A percentile compares a stretch with the other conserved stretches of the same genome.
These are phyloP conservation scores for Leishmania major DNA, from an alignment of 208 protist species.

Conservation along the genomic window DNA sequence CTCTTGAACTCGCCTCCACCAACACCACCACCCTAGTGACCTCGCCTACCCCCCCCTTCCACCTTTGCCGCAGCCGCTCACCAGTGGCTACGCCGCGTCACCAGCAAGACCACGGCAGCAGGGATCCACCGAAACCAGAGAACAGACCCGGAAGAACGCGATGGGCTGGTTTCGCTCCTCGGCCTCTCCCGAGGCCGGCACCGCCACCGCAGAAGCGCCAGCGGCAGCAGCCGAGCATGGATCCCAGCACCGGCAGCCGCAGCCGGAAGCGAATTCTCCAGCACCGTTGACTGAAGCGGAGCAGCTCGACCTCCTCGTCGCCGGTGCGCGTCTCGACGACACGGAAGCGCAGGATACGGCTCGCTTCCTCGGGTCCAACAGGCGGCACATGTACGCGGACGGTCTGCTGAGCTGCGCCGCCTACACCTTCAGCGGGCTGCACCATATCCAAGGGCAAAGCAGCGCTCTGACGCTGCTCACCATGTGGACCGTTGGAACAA, in stretches of 20 bases:
- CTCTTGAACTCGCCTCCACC: not conserved
- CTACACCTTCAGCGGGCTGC: slow-evolving; percentile 71
- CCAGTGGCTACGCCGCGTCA: no score
- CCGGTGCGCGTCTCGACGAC: slow-evolving; percentile 42
- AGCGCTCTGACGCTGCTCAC: slow-evolving; percentile 68
- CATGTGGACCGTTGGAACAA: slow-evolving; percentile 78
- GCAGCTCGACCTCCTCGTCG: slow-evolving; percentile 56
- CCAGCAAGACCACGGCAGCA: not conserved
- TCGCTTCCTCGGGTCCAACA: slow-evolving; percentile 54
- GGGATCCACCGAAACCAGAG: not conserved
- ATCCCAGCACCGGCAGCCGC: slow-evolving; percentile 7
- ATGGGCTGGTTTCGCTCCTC: slow-evolving; percentile 20
- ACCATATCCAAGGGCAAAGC: slow-evolving; percentile 77
- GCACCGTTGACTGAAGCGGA: slow-evolving; percentile 24
- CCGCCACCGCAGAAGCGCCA: not conserved
- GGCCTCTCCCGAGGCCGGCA: not conserved
- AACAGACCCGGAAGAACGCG: not conserved
- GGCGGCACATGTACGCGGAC: slow-evolving; percentile 62
- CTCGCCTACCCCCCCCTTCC: not conserved
- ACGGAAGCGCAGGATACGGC: slow-evolving; percentile 23
- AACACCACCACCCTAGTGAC: not conserved
- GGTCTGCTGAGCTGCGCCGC: slow-evolving; percentile 43
- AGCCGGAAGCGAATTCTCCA: not conserved
- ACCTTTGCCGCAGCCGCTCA: not conserved
- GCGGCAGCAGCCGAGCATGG: not conserved